These are phyloP conservation scores for Suhomyces anneliseae DNA, from an alignment of 1,139 yeast species.

Conservation along the genomic window DNA sequence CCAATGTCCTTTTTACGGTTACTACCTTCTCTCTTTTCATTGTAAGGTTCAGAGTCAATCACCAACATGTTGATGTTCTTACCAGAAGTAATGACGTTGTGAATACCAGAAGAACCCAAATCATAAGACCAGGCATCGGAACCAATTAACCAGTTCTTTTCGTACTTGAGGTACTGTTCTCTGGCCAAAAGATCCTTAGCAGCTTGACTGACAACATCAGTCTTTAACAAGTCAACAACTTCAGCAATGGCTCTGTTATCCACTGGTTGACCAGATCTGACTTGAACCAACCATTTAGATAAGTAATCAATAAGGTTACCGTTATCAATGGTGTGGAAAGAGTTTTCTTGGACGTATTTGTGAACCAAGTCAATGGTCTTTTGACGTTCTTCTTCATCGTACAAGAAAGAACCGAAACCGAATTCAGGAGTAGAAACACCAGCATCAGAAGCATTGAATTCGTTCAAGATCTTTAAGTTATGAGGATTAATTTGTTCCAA, in stretches of 20 bases:
- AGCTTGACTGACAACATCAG: conserved; percentile 36
- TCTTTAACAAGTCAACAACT: conserved; percentile 44
- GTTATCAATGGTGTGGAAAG: conserved; percentile 47
- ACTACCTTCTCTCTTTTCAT: conserved; percentile 28
- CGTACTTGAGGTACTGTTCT: conserved; percentile 45
- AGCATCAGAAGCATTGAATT: conserved; percentile 36
- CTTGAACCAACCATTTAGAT: conserved; percentile 65
- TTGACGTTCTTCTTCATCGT: conserved; percentile 51
- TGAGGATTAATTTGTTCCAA: conserved; percentile 64
- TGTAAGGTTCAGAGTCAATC: conserved; percentile 87
- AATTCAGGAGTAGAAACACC: conserved; percentile 71
- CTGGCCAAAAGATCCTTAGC: conserved; percentile 48
- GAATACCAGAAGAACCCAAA: conserved; percentile 89
- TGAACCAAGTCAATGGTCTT: conserved; percentile 51
- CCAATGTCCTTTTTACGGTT: conserved; percentile 91
- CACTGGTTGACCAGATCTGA: conserved; percentile 30
- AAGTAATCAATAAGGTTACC: conserved; percentile 55
- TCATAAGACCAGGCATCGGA: conserved; percentile 97
- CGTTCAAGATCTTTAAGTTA: conserved; percentile 61
- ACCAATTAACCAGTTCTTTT: conserved; percentile 82
- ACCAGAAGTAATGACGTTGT: conserved; percentile 74
- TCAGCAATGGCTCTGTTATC: conserved; percentile 29
- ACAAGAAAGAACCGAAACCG: conserved; percentile 79
- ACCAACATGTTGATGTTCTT: conserved; percentile 81
- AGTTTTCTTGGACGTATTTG: conserved; percentile 48